These are phyloP conservation scores for Parastagonospora avenae DNA, from an alignment of 2,329 filamentous ascomycete genomes.

Conservation along the genomic window DNA sequence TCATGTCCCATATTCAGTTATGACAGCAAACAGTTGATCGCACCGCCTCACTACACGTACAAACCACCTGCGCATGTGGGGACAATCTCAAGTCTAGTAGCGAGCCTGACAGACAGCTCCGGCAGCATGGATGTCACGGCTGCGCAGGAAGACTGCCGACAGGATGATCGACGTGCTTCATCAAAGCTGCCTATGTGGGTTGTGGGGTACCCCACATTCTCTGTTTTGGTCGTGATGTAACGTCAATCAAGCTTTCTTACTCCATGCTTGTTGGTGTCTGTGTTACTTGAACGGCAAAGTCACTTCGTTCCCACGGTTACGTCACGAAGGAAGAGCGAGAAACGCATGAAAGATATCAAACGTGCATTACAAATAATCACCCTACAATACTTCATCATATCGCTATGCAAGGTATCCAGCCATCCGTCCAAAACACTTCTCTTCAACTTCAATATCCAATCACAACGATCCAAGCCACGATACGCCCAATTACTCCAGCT, in stretches of 20 bases:
- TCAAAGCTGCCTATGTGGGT: background rate
- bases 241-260: background rate
- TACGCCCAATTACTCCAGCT: background rate
- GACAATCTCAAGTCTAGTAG: background rate
- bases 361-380: background rate
- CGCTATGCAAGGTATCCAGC: slow-evolving; percentile 1
- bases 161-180: background rate
- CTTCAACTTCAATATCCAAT: too few relatives aligned
- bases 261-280: background rate
- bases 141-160: background rate
- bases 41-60: too few relatives aligned
- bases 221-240: background rate
- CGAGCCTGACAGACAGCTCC: background rate
- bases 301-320: background rate
- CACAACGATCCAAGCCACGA: background rate
- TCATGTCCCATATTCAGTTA: too few relatives aligned
- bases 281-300: background rate
- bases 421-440: background rate
- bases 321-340: background rate
- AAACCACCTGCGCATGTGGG: background rate
- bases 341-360: background rate
- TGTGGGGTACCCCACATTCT: slow-evolving; percentile 1
- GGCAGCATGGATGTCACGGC: slow-evolving; percentile 2
- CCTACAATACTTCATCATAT: background rate
- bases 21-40: too few relatives aligned